A percentile compares a stretch with the other conserved stretches of the same genome.
Conservation (phyloP, 768 basidiomycete genomes). For the Dentipellis fragilis region DNA sequence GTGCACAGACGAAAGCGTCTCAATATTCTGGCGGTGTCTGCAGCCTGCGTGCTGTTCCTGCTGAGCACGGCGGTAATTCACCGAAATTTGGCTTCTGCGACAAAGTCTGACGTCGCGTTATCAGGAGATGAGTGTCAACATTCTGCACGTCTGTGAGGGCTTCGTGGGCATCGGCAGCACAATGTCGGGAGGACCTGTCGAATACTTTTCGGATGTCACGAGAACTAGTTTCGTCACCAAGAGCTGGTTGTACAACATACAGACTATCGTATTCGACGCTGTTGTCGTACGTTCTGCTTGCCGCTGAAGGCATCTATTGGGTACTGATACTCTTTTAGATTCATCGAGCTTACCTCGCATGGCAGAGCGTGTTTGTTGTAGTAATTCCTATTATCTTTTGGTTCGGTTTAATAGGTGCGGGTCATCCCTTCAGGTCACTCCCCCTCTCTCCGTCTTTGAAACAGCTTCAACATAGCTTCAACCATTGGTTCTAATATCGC, state of each 20-base stretch:
- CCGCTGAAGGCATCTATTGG: no score
- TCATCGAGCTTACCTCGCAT: not conserved
- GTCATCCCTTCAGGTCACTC: not conserved
- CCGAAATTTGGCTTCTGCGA: not conserved
- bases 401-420: not conserved
- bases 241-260: constrained; percentile 13
- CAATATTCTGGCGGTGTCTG: constrained; percentile 1
- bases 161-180: not conserved
- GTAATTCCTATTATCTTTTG: not conserved
- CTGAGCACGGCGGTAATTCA: not conserved
- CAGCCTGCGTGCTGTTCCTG: not conserved
- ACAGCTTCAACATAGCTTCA: not conserved
- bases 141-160: not conserved
- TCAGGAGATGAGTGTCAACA: not conserved
- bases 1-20: constrained; percentile 9
- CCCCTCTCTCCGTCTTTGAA: not conserved
- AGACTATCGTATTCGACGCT: constrained; percentile 15
- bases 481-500: not conserved
- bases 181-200: not conserved
- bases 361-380: not conserved
- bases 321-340: not conserved
- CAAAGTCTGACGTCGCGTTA: not conserved
- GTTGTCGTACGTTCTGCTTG: constrained; percentile 12
- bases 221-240: constrained; percentile 11
- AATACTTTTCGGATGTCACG: constrained; percentile 6